Percentiles rank a stretch among this genome's conserved stretches.
Evolutionary conservation across 805 yeast genomes (phyloP).

Genomic region (Hanseniaspora hatyaiensis): DNA sequence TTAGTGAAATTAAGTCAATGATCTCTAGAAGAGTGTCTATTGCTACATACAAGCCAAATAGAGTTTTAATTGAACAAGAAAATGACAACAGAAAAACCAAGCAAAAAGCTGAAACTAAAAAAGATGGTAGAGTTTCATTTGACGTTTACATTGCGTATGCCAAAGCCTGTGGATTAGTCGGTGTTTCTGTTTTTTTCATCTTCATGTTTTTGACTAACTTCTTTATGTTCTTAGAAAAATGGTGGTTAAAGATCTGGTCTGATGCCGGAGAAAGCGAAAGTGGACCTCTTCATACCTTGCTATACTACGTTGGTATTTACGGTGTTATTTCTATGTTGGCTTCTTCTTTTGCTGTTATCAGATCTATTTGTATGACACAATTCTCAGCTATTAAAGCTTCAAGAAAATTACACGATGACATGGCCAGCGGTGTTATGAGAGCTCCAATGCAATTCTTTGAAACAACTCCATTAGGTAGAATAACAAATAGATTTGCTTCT

Average conservation of each 20-base stretch:
- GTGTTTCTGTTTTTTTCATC: slow-evolving; percentile 35
- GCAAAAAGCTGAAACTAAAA: slow-evolving; percentile 42
- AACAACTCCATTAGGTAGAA: slow-evolving; percentile 56
- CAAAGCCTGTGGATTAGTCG: slow-evolving; percentile 45
- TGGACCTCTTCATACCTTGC: slow-evolving; percentile 27
- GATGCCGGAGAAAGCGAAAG: slow-evolving; percentile 38
- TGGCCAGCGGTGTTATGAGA: slow-evolving; percentile 43
- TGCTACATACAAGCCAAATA: slow-evolving; percentile 43
- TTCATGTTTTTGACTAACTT: slow-evolving; percentile 31
- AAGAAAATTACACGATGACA: slow-evolving; percentile 40
- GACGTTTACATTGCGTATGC: slow-evolving; percentile 44
- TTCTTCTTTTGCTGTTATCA: slow-evolving; percentile 37
- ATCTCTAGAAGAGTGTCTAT: slow-evolving; percentile 47
- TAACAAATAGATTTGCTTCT: slow-evolving; percentile 52
- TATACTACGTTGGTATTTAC: slow-evolving; percentile 42
- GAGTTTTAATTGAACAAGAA: slow-evolving; percentile 26
- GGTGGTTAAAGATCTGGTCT: slow-evolving; percentile 63
- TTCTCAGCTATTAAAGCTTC: slow-evolving; percentile 49
- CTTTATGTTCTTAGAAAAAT: slow-evolving; percentile 36
- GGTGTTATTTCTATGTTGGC: slow-evolving; percentile 45
- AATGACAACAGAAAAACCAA: slow-evolving; percentile 32
- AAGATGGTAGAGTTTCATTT: slow-evolving; percentile 48
- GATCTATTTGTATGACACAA: slow-evolving; percentile 40
- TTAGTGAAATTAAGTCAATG: slow-evolving; percentile 11
- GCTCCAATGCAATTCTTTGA: slow-evolving; percentile 61